These are phyloP conservation scores for Sporisorium sorghi DNA, from an alignment of 1,284 basidiomycete genomes.

Conservation along the genomic window DNA sequence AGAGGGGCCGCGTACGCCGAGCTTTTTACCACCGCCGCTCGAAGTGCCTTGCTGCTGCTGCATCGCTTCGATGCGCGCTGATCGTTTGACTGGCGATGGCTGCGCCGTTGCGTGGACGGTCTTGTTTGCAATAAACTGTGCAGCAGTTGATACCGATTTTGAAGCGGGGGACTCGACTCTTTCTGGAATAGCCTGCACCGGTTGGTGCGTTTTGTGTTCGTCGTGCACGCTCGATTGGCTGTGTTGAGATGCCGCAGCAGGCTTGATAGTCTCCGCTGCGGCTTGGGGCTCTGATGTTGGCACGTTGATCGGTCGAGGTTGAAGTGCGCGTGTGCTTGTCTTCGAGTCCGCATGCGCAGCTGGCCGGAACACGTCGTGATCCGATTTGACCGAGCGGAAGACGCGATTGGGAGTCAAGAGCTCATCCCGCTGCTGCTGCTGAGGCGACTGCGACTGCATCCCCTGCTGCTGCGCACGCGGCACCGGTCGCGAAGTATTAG, in stretches of 20 bases:
- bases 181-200: not conserved
- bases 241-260: conserved; percentile 2
- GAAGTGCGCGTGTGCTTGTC: conserved; percentile 2
- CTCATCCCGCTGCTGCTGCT: conserved; percentile 3
- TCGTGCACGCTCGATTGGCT: not conserved
- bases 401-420: conserved; percentile 11
- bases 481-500: conserved; percentile 9
- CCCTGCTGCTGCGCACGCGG: conserved; percentile 5
- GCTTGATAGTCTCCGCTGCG: not conserved
- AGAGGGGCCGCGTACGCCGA: conserved; percentile 35
- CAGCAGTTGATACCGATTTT: not conserved
- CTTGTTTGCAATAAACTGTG: not conserved
- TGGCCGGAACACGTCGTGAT: conserved; percentile 38
- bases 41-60: conserved; percentile 23
- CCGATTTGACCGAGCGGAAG: conserved; percentile 39
- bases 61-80: conserved; percentile 46
- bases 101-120: not conserved
- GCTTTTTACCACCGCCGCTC: conserved; percentile 33
- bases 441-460: conserved; percentile 1
- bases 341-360: not conserved
- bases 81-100: conserved; percentile 40
- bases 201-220: not conserved
- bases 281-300: not conserved
- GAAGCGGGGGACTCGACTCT: not conserved
- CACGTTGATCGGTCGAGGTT: conserved; percentile 21